These are phyloP conservation scores for Zasmidium angulare DNA, from an alignment of 2,329 filamentous ascomycete genomes.

Conservation along the genomic window DNA sequence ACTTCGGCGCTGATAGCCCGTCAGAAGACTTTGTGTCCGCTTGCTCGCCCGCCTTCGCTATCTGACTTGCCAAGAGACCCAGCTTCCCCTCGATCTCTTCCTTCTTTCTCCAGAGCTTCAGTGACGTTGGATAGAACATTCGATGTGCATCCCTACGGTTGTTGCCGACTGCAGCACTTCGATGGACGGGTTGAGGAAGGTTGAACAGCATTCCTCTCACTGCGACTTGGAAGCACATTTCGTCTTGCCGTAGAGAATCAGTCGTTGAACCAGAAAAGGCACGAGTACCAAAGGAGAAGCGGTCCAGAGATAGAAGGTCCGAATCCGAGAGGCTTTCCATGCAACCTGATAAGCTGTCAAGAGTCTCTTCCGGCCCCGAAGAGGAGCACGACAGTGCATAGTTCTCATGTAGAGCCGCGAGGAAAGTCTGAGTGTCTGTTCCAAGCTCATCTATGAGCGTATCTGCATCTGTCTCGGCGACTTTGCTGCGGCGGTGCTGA, in stretches of 20 bases:
- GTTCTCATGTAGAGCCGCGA: constrained; percentile 90
- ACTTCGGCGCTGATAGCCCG: background rate
- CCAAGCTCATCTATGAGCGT: constrained; percentile 88
- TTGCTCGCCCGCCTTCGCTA: constrained; percentile 38
- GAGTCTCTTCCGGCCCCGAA: constrained; percentile 58
- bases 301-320: constrained; percentile 77
- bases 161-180: constrained; percentile 40
- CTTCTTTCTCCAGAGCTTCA: constrained; percentile 78
- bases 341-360: constrained; percentile 80
- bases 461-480: constrained; percentile 54
- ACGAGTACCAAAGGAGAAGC: constrained; percentile 61
- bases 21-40: background rate
- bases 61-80: constrained; percentile 31
- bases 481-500: constrained; percentile 43
- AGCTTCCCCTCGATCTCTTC: constrained; percentile 78
- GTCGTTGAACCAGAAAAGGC: constrained; percentile 52
- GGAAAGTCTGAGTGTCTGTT: constrained; percentile 86
- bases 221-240: constrained; percentile 89
- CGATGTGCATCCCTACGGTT: constrained; percentile 63
- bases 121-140: constrained; percentile 87
- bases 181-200: constrained; percentile 81
- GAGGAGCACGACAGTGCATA: constrained; percentile 80
- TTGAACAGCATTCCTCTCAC: constrained; percentile 83
- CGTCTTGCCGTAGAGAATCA: constrained; percentile 83
- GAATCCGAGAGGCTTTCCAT: constrained; percentile 84